These are phyloP conservation scores for Symbiodinium pilosum DNA, from an alignment of 73 alveolate genomes.

Conservation along the genomic window DNA sequence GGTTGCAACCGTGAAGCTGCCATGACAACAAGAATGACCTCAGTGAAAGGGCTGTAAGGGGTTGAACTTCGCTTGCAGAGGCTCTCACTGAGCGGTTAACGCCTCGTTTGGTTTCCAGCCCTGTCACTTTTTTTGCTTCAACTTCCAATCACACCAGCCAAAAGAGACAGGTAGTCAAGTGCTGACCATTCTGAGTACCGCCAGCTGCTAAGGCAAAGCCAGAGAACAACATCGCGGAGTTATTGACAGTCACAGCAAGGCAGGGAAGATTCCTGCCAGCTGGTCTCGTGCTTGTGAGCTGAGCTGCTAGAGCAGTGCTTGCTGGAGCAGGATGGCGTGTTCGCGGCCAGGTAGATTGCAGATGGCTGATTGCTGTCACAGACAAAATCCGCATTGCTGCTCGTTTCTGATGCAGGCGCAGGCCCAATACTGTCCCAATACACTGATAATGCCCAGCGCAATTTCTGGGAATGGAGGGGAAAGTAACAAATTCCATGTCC, in stretches of 20 bases:
- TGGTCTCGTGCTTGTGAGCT: neutral
- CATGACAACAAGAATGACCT: neutral
- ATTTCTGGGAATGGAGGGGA: neutral
- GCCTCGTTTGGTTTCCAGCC: neutral
- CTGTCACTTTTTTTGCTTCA: neutral
- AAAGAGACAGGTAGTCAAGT: neutral
- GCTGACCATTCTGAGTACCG: neutral
- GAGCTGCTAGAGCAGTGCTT: neutral
- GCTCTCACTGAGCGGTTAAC: neutral
- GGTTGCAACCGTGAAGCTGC: neutral
- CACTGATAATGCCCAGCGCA: neutral
- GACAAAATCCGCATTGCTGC: neutral
- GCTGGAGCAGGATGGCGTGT: neutral
- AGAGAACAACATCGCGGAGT: neutral
- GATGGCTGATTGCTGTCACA: neutral
- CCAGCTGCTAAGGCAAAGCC: neutral
- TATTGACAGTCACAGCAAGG: constrained; percentile 4
- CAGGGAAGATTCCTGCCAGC: neutral
- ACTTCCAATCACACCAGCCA: neutral
- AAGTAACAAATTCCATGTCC: too few relatives aligned
- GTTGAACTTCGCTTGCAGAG: neutral
- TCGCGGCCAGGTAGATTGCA: neutral
- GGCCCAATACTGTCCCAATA: neutral
- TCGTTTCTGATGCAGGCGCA: neutral
- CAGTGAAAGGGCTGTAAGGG: neutral